Evolutionary conservation across 169 alveolate species (phyloP), one percentile per base, ranked within the genome.

Genomic region (Plasmodium inui): DNA sequence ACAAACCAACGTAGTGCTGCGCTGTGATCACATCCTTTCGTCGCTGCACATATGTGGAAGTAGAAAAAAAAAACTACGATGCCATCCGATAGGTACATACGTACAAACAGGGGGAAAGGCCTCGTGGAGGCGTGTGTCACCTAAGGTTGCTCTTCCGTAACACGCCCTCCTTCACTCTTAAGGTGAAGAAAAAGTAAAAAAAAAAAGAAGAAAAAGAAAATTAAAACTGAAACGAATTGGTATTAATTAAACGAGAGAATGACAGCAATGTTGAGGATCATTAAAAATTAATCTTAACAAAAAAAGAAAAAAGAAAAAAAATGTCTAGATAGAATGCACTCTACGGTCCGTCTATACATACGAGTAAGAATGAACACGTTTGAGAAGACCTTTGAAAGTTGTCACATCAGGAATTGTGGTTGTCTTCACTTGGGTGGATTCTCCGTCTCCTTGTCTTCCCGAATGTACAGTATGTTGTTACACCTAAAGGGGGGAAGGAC

Each of bases 391-490:
- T 19, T 14, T 67, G 14, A 67, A 22, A 67, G 22, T n/a, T n/a
- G 76, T 67, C 76, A 19, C 22, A 46, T 5, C 53, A 37, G 0
- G 1, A 19, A 9, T 12, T 46, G 12, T 32, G 30, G 7, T 82
- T 50, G 30, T 39, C 67, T 53, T 41, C 50, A 78, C 28, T 94
- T 93, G n/a, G 83, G 70, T 0, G 86, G 96, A 41, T 95, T 97
- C 28, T 95, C 95, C 30, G 95, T 95, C 61, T 96, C 98, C 82
- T 96, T 96, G 17, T 96, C 98, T 79, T 96, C 97, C 81, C 98
- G 93, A 55, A 97, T 96, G 84, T 97, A 97, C 61, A 97, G 94
- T 17, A 97, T 98, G 84, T 97, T 97, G 94, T 97, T 97, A 82
- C 99, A 97, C 90, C 98, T 95, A 39, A 57, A n/a, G 32, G 67